A percentile compares a stretch with the other conserved stretches of the same genome.
Conservation (phyloP, 306 rosid genomes). For the Coriaria nepalensis region DNA sequence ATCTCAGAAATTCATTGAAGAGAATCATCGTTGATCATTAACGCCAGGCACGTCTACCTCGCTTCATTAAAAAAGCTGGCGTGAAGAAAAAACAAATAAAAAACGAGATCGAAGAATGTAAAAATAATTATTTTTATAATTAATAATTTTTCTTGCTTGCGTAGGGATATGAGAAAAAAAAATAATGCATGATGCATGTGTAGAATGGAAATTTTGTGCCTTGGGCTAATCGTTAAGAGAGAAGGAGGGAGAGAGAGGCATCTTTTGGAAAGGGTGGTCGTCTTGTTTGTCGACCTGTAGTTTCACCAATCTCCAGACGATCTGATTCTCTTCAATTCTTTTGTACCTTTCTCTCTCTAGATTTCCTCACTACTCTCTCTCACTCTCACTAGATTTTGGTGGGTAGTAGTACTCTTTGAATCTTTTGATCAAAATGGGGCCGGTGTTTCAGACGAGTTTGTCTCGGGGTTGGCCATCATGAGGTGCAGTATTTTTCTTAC, state of each 20-base stretch:
- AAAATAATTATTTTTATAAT: too few species aligned
- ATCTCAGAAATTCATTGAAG: constrained; percentile 36
- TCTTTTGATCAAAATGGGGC: constrained; percentile 24
- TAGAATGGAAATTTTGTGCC: constrained; percentile 23
- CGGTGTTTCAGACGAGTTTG: constrained; percentile 24
- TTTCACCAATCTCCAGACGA: constrained; percentile 65
- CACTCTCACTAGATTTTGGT: constrained; percentile 15
- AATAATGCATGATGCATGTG: constrained; percentile 14
- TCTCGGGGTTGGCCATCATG: constrained; percentile 27
- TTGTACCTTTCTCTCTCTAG: too few species aligned
- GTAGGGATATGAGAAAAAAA: constrained; percentile 22
- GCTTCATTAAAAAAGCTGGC: not conserved
- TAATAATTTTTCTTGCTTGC: constrained; percentile 12
- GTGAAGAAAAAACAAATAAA: constrained; percentile 5
- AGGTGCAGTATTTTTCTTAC: not conserved
- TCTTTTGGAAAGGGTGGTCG: constrained; percentile 18
- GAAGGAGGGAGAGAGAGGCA: not conserved
- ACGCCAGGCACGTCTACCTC: too few species aligned
- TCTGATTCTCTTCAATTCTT: constrained; percentile 31
- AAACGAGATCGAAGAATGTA: constrained; percentile 19
- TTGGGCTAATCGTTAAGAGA: constrained; percentile 33
- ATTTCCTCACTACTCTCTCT: constrained; percentile 4
- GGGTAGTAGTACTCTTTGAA: constrained; percentile 18
- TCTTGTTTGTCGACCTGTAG: constrained; percentile 4
- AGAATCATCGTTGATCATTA: constrained; percentile 25